Evolutionary conservation across 2,329 filamentous ascomycete genomes (phyloP).

Genomic region (Aspergillus brasiliensis): DNA sequence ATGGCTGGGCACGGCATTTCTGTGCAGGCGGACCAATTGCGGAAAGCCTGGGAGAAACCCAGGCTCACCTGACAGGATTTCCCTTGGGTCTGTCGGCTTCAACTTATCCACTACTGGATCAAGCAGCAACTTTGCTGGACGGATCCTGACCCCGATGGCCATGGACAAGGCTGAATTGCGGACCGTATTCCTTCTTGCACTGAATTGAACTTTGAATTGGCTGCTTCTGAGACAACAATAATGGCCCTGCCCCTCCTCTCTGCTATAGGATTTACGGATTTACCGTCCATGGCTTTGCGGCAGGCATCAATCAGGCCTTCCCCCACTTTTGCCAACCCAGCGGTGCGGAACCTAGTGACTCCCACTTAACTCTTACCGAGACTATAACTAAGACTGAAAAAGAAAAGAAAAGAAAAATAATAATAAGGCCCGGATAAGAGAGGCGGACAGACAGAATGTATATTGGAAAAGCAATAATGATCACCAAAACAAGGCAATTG

Average conservation of each 20-base stretch:
- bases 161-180: neutral
- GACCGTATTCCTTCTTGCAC: neutral
- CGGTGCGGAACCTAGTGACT: neutral
- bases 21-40: neutral
- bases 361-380: neutral
- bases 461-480: neutral
- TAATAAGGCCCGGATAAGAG: neutral
- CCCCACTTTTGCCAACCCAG: neutral
- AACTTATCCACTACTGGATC: neutral
- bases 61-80: constrained; percentile 2
- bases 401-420: neutral
- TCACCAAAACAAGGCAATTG: neutral
- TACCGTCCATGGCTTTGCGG: constrained; percentile 2
- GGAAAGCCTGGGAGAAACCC: neutral
- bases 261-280: neutral
- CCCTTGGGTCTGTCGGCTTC: neutral
- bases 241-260: neutral
- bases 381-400: too few relatives aligned
- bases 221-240: neutral
- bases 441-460: neutral
- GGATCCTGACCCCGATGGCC: neutral
- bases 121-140: neutral
- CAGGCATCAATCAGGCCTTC: neutral
- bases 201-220: neutral
- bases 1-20: neutral